Evolutionary conservation across 345 rosid species (phyloP).

Genomic region (Eucalyptus melliodora): DNA sequence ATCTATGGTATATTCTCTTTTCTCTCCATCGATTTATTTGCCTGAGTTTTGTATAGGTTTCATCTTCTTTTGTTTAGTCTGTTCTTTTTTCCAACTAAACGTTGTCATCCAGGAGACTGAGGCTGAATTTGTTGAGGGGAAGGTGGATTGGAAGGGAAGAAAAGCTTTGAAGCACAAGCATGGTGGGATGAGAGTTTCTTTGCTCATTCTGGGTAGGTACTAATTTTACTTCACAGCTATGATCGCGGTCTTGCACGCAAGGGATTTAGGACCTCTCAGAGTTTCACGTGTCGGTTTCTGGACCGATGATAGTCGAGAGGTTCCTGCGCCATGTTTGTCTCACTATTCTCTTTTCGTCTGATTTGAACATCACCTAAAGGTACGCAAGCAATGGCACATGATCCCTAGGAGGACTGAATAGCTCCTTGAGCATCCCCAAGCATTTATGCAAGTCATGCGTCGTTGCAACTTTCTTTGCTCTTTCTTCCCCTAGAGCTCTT

Average conservation of each 20-base stretch:
- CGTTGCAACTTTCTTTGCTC: too few relatives aligned
- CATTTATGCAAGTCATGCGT: neutral
- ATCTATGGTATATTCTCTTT: neutral
- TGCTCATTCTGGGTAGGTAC: neutral
- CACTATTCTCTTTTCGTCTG: neutral
- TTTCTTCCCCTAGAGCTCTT: too few relatives aligned
- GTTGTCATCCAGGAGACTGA: neutral
- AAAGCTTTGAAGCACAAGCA: slow-evolving; percentile 26
- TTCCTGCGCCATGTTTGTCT: neutral
- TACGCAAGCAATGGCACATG: neutral
- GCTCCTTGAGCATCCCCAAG: neutral
- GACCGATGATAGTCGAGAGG: neutral
- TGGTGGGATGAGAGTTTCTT: slow-evolving; percentile 28
- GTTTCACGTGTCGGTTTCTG: neutral
- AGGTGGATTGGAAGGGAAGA: slow-evolving; percentile 49
- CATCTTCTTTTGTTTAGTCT: neutral
- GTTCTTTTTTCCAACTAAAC: neutral
- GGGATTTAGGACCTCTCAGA: neutral
- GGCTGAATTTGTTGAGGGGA: slow-evolving; percentile 25
- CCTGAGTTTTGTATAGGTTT: neutral
- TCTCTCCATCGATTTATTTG: neutral
- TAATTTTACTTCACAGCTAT: neutral
- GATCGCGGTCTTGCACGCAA: neutral
- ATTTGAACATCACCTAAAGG: neutral
- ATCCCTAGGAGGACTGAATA: neutral